These are phyloP conservation scores for Colletotrichum sp. DNA, from an alignment of 2,329 filamentous ascomycete genomes.

Conservation along the genomic window DNA sequence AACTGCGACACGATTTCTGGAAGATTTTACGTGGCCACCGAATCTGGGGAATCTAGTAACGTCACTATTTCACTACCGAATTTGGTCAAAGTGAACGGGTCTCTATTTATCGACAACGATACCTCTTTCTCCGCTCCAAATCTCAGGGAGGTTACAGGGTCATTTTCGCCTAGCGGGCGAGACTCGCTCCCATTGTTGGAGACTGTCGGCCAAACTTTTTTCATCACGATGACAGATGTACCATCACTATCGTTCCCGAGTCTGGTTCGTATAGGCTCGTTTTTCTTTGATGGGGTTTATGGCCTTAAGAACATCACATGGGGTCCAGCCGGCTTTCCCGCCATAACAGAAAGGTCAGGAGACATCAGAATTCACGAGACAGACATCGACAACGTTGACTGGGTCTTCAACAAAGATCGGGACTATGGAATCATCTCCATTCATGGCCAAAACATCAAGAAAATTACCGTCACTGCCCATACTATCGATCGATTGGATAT, in stretches of 20 bases:
- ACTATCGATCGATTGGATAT: not conserved
- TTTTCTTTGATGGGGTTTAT: not conserved
- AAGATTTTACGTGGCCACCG: not conserved
- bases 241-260: not conserved
- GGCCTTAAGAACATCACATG: not conserved
- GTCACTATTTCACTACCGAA: not conserved
- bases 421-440: not conserved
- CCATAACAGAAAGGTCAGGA: not conserved
- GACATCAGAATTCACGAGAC: not conserved
- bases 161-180: not conserved
- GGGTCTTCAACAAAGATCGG: not conserved
- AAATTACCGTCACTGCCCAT: not conserved
- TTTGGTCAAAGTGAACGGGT: not conserved
- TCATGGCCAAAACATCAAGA: not conserved
- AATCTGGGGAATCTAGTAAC: not conserved
- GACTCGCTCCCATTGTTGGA: not conserved
- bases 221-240: not conserved
- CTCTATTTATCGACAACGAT: not conserved
- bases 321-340: not conserved
- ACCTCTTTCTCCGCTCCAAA: not conserved
- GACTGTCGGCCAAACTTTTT: not conserved
- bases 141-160: not conserved
- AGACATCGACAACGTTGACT: not conserved
- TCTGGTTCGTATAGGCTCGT: not conserved
- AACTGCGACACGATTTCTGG: not conserved